Evolutionary conservation across 352 stramenopile species (phyloP), one percentile per base, ranked within the genome.

Genomic region (Pseudoperonospora humuli): DNA sequence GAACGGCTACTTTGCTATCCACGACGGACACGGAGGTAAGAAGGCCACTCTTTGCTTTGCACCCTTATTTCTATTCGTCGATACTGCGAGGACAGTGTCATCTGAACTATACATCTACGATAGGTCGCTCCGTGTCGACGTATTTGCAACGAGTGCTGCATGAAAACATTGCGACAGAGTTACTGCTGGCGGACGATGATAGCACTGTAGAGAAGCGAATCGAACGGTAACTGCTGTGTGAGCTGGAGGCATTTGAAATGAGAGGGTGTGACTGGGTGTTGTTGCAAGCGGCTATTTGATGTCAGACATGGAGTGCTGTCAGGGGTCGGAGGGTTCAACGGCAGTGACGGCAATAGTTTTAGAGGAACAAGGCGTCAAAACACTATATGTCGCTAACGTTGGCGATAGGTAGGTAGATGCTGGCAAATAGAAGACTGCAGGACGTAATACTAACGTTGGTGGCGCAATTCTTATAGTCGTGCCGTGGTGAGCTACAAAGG

Each of bases 1-100:
- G 33, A 79, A 84, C 45, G 74, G 79, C n/a, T 88, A 82, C 48
- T 89, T 89, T 46, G 74, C 61, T 6, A 67, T 92, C 17, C 77
- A 85, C 51, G 79, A 92, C 33, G 79, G 79, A 18, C 79, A 92
- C 20, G 79, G 79, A 62, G 79, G 78, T 87, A 25, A 21, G 29
- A 25, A 21, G 29, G 17, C 10, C 42, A 25, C 25, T n/a, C 13
- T 11, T 29, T 29, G 7, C 9, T 13, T 11, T 29, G 25, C 7
- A 29, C 13, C 7, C 14, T 9, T 35, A 5, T 34, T n/a, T n/a
- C n/a, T n/a, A n/a, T n/a, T n/a, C n/a, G n/a, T n/a, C n/a, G n/a
- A n/a, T n/a, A n/a, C n/a, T n/a, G n/a, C n/a, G n/a, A n/a, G n/a
- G n/a, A n/a, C n/a, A 17, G 28, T 15, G 14, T 34, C n/a, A 34